Evolutionary conservation across 768 basidiomycete species (phyloP), one percentile per base, ranked within the genome.

Genomic region (Piloderma croceum): DNA sequence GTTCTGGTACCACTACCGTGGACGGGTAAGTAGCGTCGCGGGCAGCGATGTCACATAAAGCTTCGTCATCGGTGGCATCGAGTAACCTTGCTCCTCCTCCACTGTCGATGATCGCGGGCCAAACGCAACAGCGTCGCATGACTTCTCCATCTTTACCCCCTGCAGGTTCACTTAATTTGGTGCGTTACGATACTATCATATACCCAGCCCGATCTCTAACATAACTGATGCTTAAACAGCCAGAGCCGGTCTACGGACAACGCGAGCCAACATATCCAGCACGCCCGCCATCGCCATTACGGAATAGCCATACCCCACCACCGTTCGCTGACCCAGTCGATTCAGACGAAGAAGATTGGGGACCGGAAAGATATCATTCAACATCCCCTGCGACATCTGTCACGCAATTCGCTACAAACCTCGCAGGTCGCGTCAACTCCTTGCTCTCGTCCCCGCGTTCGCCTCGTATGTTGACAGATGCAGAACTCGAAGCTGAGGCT

Each of bases 401-500:
- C 9, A 76, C 83, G 23, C 72, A 80, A 51, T 73, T 88, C 44
- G 87, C 86, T 31, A 71, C 82, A 12, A 83, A 71, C 59, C 71
- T 90, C 42, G 84, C 83, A 5, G 81, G 86, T 46, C 75, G 80
- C 27, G 77, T 90, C n/a, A 77, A 78, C 31, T 74, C 73, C 13
- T 67, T 88, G 42, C 75, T 89, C 42, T 74, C 69, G 31, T 61
- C 70, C 5, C 52, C 51, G 4, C 12, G 10, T 9, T 35, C 34
- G 9, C 9, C 13, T 9, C 10, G 17, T 10, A 62, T 74, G 17
- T 83, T 75, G 2, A 76, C 81, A 2, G 85, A 89, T 53, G 84
- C 81, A 1, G 84, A 91, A 54, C 61, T 91, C 7, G 88, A 90
- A 60, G 85, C 83, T 3, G 83, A 89, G 46, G 87, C 85, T 7